Base-by-base conservation (phyloP, 164 flowering plant genomes). In the Stephania cephalantha region DNA sequence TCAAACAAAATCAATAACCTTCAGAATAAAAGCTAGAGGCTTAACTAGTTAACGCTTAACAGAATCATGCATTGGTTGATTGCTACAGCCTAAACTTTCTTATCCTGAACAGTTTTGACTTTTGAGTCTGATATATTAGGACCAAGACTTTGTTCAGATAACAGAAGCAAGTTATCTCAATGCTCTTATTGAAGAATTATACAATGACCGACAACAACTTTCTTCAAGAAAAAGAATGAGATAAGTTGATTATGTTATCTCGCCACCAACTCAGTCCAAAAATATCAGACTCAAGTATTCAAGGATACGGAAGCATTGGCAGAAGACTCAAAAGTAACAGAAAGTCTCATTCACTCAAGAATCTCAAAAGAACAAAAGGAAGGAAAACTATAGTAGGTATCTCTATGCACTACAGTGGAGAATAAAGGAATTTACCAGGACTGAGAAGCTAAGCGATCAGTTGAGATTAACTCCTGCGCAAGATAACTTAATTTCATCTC, bases 401-500 rank as follows among this genome's bases (percentile, higher is more conserved):
- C 9, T 58, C 31, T 67, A 17, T 6, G 20, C 46, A 13, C 35
- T 66, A n/a, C 11, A 29, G 66, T 44, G 35, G 66, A 65, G 10
- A 29, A 30, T 55, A 18, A 79, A 45, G 55, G 53, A 44, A n/a
- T 55, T 67, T 89, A 94, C 99, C 99, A 96, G 73, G 98, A 87
- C 85, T 96, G 98, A 80, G 98, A 94, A 79, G 99, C 91, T 71
- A 94, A 84, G 80, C 98, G 97, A 72, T 96, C 98, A 46, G 93
- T 90, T 82, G 94, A 86, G 69, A 92, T 77, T 78, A 96, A 85
- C 79, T 94, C 98, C 78, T 90, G 97, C 73, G 99, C 97, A 71
- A 96, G 84, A 87, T 92, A 96, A 82, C 99, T 94, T 76, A 94
- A 76, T 84, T 90, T 96, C 98, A 96, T 91, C 76, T 94, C 99